Evolutionary conservation across 164 flowering plant species (phyloP), one percentile per base, ranked within the genome.

Genomic region (Dillenia suffruticosa): DNA sequence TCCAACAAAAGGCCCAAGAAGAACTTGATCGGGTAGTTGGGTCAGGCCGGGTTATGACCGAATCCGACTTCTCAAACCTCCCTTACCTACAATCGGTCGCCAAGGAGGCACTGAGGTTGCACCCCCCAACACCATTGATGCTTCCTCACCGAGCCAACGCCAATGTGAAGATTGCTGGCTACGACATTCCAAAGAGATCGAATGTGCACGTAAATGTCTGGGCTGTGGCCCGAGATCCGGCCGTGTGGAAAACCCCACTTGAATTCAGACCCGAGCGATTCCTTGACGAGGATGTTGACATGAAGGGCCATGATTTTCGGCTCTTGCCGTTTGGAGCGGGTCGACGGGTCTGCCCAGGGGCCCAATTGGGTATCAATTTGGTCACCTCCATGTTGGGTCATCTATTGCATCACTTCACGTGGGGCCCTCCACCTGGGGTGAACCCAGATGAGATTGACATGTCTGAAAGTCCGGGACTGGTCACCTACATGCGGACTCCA

Each of bases 91-190:
- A 75, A 46, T 52, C 54, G 15, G 62, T 77, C 19, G 71, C 69
- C 66, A 77, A 77, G 63, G 81, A 77, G 68, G 52, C 78, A 8
- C 44, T 74, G 15, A 49, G 81, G 32, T 47, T 77, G 49, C 78
- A 74, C 74, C 81, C 81, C 0, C 76, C 81, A 13, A 77, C 81
- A 24, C 81, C 78, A 0, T 61, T 77, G 10, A 77, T 74, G 81
- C 76, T 77, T 40, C 81, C 81, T 10, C 81, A 77, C 66, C 67
- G 65, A 59, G 78, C 81, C 61, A 66, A 54, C 22, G 32, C 72
- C 51, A 45, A 70, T 43, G 76, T 72, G 61, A 77, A 74, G 63
- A 11, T 77, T 17, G 77, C 75, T 15, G 80, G 80, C 12, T 77
- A 70, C 26, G 77, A 77, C 62, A 57, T 77, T 48, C 80, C 80